A percentile compares a stretch with the other conserved stretches of the same genome.
Conservation (phyloP, 73 alveolate genomes). For the Paramecium caudatum region DNA sequence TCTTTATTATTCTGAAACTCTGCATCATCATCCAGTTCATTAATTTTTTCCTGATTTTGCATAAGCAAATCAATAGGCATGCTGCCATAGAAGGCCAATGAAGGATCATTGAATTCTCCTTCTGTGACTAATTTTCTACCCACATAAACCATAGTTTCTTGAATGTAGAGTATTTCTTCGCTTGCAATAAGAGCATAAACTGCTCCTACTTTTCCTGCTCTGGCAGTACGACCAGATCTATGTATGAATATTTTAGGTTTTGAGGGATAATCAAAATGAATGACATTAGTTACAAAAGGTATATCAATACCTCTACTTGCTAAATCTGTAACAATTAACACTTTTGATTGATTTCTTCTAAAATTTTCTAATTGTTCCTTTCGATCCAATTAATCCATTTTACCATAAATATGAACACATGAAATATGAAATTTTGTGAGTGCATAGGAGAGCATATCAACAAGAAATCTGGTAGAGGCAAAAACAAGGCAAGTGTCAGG, state of each 20-base stretch:
- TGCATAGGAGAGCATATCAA: slow-evolving; percentile 91
- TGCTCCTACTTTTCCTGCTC: slow-evolving; percentile 97
- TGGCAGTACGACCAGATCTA: slow-evolving; percentile 99
- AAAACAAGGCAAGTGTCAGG: slow-evolving; percentile 89
- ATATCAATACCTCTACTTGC: slow-evolving; percentile 99
- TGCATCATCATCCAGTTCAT: slow-evolving; percentile 79
- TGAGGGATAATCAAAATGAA: slow-evolving; percentile 98
- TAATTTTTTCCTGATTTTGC: slow-evolving; percentile 80
- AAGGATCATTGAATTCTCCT: slow-evolving; percentile 81
- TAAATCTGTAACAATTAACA: slow-evolving; percentile 96
- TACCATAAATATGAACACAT: slow-evolving; percentile 92
- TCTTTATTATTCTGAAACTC: slow-evolving; percentile 54
- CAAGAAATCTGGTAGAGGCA: slow-evolving; percentile 97
- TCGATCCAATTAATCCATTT: slow-evolving; percentile 95
- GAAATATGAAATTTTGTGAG: slow-evolving; percentile 84
- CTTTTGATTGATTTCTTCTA: slow-evolving; percentile 85
- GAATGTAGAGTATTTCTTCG: slow-evolving; percentile 94
- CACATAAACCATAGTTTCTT: slow-evolving; percentile 91
- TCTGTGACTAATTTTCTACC: slow-evolving; percentile 90
- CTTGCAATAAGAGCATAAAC: slow-evolving; percentile 88
- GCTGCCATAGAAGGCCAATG: slow-evolving; percentile 77
- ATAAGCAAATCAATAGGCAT: slow-evolving; percentile 78
- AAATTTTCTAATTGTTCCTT: slow-evolving; percentile 87
- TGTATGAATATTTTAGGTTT: slow-evolving; percentile 96
- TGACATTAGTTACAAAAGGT: slow-evolving; percentile 96